phyloP scores from a whole-genome alignment of 1,284 basidiomycete species.

The Malassezia slooffiae region DNA sequence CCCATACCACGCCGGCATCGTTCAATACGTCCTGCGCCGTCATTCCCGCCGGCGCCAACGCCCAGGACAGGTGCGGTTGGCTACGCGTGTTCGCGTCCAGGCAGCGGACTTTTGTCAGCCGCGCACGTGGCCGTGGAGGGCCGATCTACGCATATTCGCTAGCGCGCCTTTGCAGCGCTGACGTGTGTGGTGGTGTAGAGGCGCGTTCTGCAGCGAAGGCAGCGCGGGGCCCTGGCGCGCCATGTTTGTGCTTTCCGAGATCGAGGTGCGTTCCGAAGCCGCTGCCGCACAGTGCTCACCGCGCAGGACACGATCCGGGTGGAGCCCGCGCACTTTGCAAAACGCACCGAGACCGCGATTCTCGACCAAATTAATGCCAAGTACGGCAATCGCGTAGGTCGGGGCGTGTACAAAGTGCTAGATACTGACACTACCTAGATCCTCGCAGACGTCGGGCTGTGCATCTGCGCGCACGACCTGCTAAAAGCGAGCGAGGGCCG shows the following conservation, averaged over 20 bases:
- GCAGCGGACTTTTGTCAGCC: no score
- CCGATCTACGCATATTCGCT: no score
- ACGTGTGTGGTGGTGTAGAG: no score
- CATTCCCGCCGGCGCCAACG: conserved; percentile 5
- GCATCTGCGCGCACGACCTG: conserved; percentile 77
- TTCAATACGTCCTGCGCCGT: conserved; percentile 12
- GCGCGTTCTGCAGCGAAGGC: not conserved
- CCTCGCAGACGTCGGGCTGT: conserved; percentile 80
- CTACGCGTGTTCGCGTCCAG: no score
- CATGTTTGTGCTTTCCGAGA: conserved; percentile 36
- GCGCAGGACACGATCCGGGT: conserved; percentile 66
- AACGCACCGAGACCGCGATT: conserved; percentile 61
- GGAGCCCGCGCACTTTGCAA: conserved; percentile 63
- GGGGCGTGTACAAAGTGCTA: no score
- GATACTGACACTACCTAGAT: conserved; percentile 49
- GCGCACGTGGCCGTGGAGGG: conserved; percentile 5
- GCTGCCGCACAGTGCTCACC: not conserved
- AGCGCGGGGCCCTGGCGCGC: not conserved
- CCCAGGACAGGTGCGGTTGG: no score
- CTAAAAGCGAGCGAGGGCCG: conserved; percentile 77
- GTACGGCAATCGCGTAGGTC: conserved; percentile 63
- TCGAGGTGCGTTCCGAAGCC: conserved; percentile 22
- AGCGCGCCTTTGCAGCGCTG: no score
- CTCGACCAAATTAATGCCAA: conserved; percentile 76
- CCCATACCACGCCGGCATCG: conserved; percentile 1